Evolutionary conservation across 164 flowering plant species (phyloP), one percentile per base, ranked within the genome.

Genomic region (Kingdonia uniflora): DNA sequence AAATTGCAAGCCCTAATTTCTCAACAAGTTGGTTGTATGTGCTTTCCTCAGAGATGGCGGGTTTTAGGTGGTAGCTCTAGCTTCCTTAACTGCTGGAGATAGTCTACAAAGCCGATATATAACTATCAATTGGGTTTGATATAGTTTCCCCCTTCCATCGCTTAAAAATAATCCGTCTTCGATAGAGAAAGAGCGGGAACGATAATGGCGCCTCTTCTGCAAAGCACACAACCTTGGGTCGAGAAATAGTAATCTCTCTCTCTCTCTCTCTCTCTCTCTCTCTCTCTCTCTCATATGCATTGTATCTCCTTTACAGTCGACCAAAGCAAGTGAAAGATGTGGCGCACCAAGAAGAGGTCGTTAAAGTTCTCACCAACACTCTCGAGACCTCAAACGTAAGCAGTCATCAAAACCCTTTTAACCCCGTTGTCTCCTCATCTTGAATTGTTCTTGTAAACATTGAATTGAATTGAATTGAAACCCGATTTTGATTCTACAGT

Each of bases 241-340:
- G 97, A 92, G 68, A 88, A 92, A 88, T 92, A 86, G 96, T 92
- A 71, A 26, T 1, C 16, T 37, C 19, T 40, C 51, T 21, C 26
- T 14, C 44, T 8, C 38, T 29, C 58, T 25, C 5, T 19, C 42
- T 50, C 45, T 52, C 21, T 19, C 11, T 17, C 52, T 29, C 24
- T 19, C 17, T 12, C 39, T 45, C 44, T 50, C 24, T 17, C 19
- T 26, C 25, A 20, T 52, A 50, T 25, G 8, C n/a, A 5, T 33
- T 19, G 19, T 10, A 11, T 50, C 38, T 53, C 17, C 5, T 39
- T 49, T 12, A 37, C 80, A 92, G 99, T 60, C 81, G 99, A 33
- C 99, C 95, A 21, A 89, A 57, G 82, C 83, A 81, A 70, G 99
- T 94, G 68, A 89, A 86, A 71, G 99, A 94, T 55, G 99, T 94